These are phyloP conservation scores for Cladosporium sp. DNA, from an alignment of 2,329 filamentous ascomycete genomes.

Conservation along the genomic window DNA sequence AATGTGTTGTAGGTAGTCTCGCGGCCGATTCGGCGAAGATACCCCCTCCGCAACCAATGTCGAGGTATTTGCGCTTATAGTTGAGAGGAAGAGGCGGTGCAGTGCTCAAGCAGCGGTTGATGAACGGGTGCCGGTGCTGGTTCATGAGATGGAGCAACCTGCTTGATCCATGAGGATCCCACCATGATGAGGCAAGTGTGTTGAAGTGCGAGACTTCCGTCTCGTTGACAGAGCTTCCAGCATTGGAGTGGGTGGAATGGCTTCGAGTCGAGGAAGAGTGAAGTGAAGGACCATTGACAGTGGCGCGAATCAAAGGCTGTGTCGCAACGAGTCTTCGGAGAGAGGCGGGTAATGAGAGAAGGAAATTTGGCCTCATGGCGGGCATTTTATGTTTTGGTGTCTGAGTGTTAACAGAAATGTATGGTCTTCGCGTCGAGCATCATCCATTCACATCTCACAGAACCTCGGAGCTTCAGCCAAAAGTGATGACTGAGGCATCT, in stretches of 20 bases:
- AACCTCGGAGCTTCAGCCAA: no score
- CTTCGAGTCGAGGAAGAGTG: background rate
- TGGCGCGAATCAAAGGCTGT: background rate
- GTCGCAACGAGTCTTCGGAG: background rate
- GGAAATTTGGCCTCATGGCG: background rate
- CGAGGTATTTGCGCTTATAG: constrained; percentile 65
- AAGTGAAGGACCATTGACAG: background rate
- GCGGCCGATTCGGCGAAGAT: constrained; percentile 92
- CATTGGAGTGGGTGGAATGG: constrained; percentile 10
- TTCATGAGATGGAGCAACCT: constrained; percentile 97
- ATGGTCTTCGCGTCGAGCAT: background rate
- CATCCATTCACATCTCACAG: no score
- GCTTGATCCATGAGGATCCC: constrained; percentile 91
- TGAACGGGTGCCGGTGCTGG: constrained; percentile 90
- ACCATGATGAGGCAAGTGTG: constrained; percentile 88
- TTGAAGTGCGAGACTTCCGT: constrained; percentile 94
- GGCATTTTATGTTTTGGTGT: background rate
- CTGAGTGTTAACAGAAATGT: background rate
- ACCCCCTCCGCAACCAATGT: constrained; percentile 92
- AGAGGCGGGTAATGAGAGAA: constrained; percentile 5
- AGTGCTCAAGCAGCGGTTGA: constrained; percentile 60
- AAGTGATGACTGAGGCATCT: no score
- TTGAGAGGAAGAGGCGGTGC: constrained; percentile 34
- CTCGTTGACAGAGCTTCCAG: constrained; percentile 69
- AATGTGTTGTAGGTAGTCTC: constrained; percentile 57